Evolutionary conservation across 1,139 yeast genomes (phyloP).

Genomic region (Meyerozyma sp.): DNA sequence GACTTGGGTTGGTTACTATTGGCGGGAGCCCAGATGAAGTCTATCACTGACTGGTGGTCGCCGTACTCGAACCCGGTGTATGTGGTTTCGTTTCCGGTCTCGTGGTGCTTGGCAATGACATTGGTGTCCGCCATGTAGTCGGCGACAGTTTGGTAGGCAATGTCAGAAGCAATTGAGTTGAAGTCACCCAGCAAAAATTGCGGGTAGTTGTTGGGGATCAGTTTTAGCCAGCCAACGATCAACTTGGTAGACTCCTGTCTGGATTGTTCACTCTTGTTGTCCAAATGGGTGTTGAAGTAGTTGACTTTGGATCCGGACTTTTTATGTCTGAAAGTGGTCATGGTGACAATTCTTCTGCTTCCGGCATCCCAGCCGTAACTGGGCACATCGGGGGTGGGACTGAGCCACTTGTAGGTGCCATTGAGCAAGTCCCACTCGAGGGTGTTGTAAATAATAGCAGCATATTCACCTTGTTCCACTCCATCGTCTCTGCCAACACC

Average conservation of each 20-base stretch:
- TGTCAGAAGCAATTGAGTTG: conserved; percentile 27
- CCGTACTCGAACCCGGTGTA: conserved; percentile 34
- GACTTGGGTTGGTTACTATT: conserved; percentile 8
- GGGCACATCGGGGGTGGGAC: conserved; percentile 35
- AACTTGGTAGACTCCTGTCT: conserved; percentile 24
- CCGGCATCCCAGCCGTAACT: conserved; percentile 41
- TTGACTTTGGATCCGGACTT: conserved; percentile 21
- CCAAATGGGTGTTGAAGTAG: conserved; percentile 40
- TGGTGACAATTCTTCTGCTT: conserved; percentile 36
- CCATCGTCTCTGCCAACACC: conserved; percentile 52
- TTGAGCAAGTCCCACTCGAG: conserved; percentile 24
- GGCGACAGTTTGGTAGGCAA: conserved; percentile 26
- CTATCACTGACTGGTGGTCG: conserved; percentile 18
- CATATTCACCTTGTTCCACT: conserved; percentile 34
- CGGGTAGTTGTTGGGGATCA: conserved; percentile 23
- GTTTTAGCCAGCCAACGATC: conserved; percentile 26
- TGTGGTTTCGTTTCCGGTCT: conserved; percentile 25
- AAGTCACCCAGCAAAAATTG: conserved; percentile 37
- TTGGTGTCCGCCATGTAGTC: conserved; percentile 19
- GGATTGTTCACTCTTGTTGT: conserved; percentile 37
- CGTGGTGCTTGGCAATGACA: conserved; percentile 14
- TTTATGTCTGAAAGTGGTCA: conserved; percentile 25
- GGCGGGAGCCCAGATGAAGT: conserved; percentile 25
- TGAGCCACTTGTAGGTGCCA: conserved; percentile 40
- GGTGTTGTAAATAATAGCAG: conserved; percentile 37